Evolutionary conservation across 371 early-diverging fungal genomes (phyloP), one percentile per base, ranked within the genome.

Genomic region (Apophysomyces elegans): DNA sequence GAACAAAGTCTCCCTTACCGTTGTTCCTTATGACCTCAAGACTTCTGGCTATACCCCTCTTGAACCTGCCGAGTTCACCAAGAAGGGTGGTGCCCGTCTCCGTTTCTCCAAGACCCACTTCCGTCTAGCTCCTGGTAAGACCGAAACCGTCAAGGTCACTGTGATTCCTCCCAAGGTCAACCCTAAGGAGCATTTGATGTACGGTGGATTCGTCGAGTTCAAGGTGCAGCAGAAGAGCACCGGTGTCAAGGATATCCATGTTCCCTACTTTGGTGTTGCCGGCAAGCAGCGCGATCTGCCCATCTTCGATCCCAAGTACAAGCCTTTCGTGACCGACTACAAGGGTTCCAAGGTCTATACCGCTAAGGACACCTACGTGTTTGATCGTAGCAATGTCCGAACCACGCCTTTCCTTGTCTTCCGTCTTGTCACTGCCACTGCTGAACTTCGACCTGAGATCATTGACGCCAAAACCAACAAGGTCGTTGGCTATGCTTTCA

Each of bases 221-320:
- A 66, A 69, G 65, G 58, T 46, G 39, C 46, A 47, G 32, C 9
- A 39, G n/a, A 16, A 46, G 35, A 7, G 36, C 5, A 44, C 32
- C 47, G 18, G 47, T 11, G 36, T 50, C 5, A 62, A 58, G 47
- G 65, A 70, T 50, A 46, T 70, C 21, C 54, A 59, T 14, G 63
- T 88, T 3, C 88, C 88, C 36, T 88, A 86, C 70, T 71, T 81
- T 50, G 88, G 85, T 62, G 45, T 84, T 37, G 76, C 76, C 60
- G 88, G 86, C 8, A 69, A 79, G 45, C 62, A 83, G 61, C 47
- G 59, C 54, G 72, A 77, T 26, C 72, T 73, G 38, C 75, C 67
- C 62, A 57, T 74, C 46, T 70, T 66, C 45, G 62, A 58, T 32
- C 18, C 57, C 0, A 45, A 56, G 14, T 32, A 58, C 16, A 65